phyloP scores from a whole-genome alignment of 164 flowering plant species.

The Vitis labrusca region DNA sequence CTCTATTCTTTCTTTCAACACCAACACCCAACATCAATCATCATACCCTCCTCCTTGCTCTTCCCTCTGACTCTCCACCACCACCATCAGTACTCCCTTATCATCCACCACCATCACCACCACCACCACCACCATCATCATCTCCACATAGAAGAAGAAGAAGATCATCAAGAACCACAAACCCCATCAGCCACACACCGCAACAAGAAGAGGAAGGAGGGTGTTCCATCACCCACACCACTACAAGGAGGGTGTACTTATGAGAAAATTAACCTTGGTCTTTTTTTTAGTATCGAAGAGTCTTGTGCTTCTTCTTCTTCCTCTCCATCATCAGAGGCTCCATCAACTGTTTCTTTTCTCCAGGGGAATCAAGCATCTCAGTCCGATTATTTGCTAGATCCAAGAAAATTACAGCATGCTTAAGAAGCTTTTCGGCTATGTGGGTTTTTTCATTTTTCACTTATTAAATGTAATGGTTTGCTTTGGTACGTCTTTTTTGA shows the following conservation, averaged over 20 bases:
- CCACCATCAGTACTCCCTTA: slow-evolving; percentile 33
- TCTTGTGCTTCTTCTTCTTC: too few species aligned
- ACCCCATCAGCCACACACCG: too few species aligned
- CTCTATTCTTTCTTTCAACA: slow-evolving; percentile 18
- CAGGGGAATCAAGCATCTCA: slow-evolving; percentile 35
- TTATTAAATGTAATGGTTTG: not conserved
- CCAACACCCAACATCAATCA: slow-evolving; percentile 37
- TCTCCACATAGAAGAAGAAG: not conserved
- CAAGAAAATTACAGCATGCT: slow-evolving; percentile 17
- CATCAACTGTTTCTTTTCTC: not conserved
- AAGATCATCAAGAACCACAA: slow-evolving; percentile 1
- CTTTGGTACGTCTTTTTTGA: not conserved
- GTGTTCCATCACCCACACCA: too few species aligned
- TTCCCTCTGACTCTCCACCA: slow-evolving; percentile 18
- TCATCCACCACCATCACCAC: not conserved
- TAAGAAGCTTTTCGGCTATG: not conserved
- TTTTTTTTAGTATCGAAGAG: not conserved
- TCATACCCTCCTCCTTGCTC: slow-evolving; percentile 36
- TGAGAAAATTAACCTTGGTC: slow-evolving; percentile 1
- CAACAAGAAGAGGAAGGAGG: not conserved
- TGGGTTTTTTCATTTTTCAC: not conserved
- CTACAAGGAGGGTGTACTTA: not conserved
- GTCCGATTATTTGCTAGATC: slow-evolving; percentile 32
- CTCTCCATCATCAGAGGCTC: not conserved
- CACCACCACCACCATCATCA: slow-evolving; percentile 10